Percentiles rank a stretch among this genome's conserved stretches.
phyloP scores from a whole-genome alignment of 371 early-diverging fungal species.

The Saksenaea vasiformis region DNA sequence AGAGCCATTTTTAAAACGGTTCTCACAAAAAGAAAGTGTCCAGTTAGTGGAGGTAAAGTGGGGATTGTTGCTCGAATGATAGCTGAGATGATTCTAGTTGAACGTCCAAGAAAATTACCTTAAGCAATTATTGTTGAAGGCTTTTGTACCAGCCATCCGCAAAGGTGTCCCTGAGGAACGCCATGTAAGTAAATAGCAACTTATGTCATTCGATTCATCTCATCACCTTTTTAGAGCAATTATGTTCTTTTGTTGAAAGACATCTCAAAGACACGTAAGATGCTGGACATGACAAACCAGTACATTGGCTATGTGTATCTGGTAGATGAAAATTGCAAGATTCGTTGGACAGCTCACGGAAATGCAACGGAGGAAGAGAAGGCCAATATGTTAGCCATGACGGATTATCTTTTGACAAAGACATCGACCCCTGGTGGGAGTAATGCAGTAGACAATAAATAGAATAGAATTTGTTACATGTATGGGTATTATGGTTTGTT shows the following conservation, averaged over 20 bases:
- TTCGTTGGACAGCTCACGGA: slow-evolving; percentile 91
- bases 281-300: slow-evolving; percentile 71
- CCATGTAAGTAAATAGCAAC: slow-evolving; percentile 37
- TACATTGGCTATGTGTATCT: slow-evolving; percentile 82
- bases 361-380: slow-evolving; percentile 68
- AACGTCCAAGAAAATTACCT: slow-evolving; percentile 69
- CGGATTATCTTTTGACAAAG: slow-evolving; percentile 35
- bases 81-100: slow-evolving; percentile 27
- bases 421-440: neutral
- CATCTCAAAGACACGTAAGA: slow-evolving; percentile 55
- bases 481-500: slow-evolving; percentile 8
- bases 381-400: slow-evolving; percentile 55
- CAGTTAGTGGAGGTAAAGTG: slow-evolving; percentile 46
- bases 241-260: slow-evolving; percentile 67
- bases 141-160: slow-evolving; percentile 65
- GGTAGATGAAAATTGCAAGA: slow-evolving; percentile 69
- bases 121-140: slow-evolving; percentile 63
- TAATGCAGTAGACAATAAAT: neutral
- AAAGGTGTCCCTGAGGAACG: slow-evolving; percentile 58
- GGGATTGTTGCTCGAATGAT: slow-evolving; percentile 1
- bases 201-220: neutral
- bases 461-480: neutral
- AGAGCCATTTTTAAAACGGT: slow-evolving; percentile 55
- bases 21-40: slow-evolving; percentile 25
- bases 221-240: slow-evolving; percentile 42